Evolutionary conservation across 1,284 basidiomycete genomes (phyloP).

Genomic region (Sanghuangporus baumii): DNA sequence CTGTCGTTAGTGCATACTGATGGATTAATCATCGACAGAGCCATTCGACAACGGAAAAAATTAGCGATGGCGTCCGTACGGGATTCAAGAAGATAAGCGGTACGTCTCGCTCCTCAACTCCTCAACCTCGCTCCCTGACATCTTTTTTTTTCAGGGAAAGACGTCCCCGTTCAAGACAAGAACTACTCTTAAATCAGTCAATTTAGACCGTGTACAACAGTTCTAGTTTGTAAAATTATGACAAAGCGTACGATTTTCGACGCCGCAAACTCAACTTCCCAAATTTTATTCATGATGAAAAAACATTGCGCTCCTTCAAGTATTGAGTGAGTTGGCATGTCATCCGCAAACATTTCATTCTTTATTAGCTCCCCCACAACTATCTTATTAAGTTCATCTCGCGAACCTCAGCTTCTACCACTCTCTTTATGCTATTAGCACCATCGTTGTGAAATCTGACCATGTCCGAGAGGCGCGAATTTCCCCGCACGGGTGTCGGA

Average conservation of each 20-base stretch:
- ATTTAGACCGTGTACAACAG: no score
- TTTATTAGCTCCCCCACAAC: no score
- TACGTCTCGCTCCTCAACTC: not conserved
- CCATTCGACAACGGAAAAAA: constrained; percentile 21
- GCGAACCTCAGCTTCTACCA: no score
- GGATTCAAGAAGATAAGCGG: constrained; percentile 20
- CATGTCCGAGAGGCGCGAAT: not conserved
- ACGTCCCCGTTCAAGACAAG: constrained; percentile 19
- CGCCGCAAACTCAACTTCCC: no score
- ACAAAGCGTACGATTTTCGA: not conserved
- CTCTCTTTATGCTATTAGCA: no score
- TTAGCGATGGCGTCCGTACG: constrained; percentile 20
- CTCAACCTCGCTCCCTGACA: not conserved
- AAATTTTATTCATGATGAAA: not conserved
- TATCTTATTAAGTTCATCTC: no score
- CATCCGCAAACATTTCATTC: no score
- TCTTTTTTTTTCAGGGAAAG: constrained; percentile 13
- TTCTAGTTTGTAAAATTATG: not conserved
- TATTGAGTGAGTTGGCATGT: no score
- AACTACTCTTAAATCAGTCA: constrained; percentile 13
- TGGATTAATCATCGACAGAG: not conserved
- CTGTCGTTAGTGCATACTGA: not conserved
- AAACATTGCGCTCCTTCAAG: not conserved
- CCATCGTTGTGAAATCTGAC: no score
- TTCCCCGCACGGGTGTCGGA: not conserved